Conservation (phyloP, 2,329 filamentous ascomycete species). For the Penicillium corylophilum region DNA sequence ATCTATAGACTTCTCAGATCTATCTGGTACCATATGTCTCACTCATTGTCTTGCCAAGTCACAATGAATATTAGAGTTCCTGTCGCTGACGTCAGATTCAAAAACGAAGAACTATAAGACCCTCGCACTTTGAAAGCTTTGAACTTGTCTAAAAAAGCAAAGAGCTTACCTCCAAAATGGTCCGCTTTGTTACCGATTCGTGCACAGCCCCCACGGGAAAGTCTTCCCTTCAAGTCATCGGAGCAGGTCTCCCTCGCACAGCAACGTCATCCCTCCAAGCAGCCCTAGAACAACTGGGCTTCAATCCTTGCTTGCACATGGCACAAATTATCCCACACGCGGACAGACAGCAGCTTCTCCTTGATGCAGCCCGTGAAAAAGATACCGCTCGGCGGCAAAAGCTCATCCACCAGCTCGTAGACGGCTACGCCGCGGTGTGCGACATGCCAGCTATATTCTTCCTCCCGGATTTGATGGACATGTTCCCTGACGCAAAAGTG, state of each 20-base stretch:
- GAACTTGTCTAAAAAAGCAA: too few species aligned
- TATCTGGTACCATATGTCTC: neutral
- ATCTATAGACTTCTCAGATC: neutral
- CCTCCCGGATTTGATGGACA: too few species aligned
- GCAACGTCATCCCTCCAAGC: constrained; percentile 15
- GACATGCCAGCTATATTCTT: too few species aligned
- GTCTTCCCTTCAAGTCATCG: constrained; percentile 6
- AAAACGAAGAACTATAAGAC: neutral
- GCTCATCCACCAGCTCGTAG: too few species aligned
- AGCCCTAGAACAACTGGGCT: constrained; percentile 9
- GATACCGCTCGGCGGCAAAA: too few species aligned
- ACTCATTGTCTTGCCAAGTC: neutral
- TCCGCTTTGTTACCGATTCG: constrained; percentile 11
- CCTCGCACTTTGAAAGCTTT: neutral
- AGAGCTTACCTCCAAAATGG: neutral
- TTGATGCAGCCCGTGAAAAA: too few species aligned
- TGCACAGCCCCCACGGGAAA: neutral
- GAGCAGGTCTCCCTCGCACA: constrained; percentile 12
- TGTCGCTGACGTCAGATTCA: neutral
- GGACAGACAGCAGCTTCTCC: too few species aligned
- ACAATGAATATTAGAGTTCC: neutral
- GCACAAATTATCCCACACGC: too few species aligned
- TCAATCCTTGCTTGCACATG: constrained; percentile 1
- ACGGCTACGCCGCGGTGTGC: too few species aligned
- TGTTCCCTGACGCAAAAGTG: too few species aligned